Evolutionary conservation across 2,329 filamentous ascomycete species (phyloP).

Genomic region (Aspergillus sp.): DNA sequence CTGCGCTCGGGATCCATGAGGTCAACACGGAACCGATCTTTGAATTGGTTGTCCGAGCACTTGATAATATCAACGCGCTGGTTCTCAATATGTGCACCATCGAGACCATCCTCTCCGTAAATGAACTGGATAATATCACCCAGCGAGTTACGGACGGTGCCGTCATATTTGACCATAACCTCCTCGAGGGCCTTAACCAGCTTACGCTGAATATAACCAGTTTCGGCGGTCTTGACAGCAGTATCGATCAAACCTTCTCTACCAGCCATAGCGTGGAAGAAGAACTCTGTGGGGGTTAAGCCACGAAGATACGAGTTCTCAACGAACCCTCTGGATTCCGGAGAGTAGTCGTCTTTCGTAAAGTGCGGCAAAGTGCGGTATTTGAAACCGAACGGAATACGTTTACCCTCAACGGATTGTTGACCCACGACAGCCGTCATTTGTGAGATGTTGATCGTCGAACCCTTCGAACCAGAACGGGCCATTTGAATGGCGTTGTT

Average conservation of each 20-base stretch:
- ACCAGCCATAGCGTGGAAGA: slow-evolving; percentile 99
- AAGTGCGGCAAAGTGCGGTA: slow-evolving; percentile 96
- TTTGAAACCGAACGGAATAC: slow-evolving; percentile 98
- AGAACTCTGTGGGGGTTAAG: slow-evolving; percentile 93
- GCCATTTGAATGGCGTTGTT: slow-evolving; percentile 99
- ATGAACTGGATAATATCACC: slow-evolving; percentile 97
- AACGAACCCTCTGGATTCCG: slow-evolving; percentile 94
- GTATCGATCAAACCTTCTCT: slow-evolving; percentile 99
- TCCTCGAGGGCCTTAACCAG: slow-evolving; percentile 98
- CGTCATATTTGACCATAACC: slow-evolving; percentile 95
- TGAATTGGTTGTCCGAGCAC: slow-evolving; percentile 74
- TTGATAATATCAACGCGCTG: slow-evolving; percentile 86
- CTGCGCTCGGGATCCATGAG: slow-evolving; percentile 70
- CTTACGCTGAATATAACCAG: slow-evolving; percentile 97
- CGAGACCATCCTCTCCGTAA: slow-evolving; percentile 95
- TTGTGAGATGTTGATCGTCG: slow-evolving; percentile 98
- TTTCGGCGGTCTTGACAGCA: slow-evolving; percentile 98
- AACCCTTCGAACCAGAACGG: slow-evolving; percentile 94
- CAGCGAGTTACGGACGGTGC: slow-evolving; percentile 93
- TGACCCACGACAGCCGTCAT: slow-evolving; percentile 98
- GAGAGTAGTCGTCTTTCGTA: slow-evolving; percentile 98
- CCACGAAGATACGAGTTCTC: slow-evolving; percentile 98
- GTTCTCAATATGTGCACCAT: slow-evolving; percentile 90
- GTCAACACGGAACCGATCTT: slow-evolving; percentile 80
- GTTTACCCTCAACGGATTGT: slow-evolving; percentile 97